Percentiles rank a stretch among this genome's conserved stretches.
These are phyloP conservation scores for Suhomyces xylopsoci DNA, from an alignment of 805 yeast genomes.

Conservation along the genomic window DNA sequence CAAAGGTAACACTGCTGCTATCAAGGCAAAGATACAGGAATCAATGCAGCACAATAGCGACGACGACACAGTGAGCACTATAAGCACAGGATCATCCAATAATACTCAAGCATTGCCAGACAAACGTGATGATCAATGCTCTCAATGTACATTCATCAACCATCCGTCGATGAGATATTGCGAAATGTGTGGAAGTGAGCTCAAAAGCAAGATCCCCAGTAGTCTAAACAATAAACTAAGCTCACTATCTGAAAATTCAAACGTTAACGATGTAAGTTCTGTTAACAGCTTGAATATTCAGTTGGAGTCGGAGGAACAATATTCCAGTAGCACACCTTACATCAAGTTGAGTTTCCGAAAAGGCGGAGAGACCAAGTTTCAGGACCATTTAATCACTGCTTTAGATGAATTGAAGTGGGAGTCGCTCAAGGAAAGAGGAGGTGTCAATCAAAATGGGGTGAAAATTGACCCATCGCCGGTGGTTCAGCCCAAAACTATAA, in stretches of 20 bases:
- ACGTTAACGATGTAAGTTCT: background rate
- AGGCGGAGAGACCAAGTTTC: constrained; percentile 60
- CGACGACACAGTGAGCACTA: background rate
- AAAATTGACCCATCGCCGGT: constrained; percentile 14
- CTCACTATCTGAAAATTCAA: background rate
- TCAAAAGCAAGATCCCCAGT: constrained; percentile 8
- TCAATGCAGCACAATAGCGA: background rate
- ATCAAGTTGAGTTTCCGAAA: constrained; percentile 73
- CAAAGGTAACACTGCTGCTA: constrained; percentile 12
- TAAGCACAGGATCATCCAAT: background rate
- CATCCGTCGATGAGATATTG: constrained; percentile 76
- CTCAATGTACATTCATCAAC: constrained; percentile 73
- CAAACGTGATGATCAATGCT: constrained; percentile 40
- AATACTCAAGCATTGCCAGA: background rate
- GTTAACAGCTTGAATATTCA: constrained; percentile 8
- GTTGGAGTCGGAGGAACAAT: constrained; percentile 32
- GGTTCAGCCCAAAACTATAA: background rate
- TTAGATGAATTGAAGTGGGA: constrained; percentile 55
- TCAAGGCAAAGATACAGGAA: constrained; percentile 12
- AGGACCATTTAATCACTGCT: constrained; percentile 36
- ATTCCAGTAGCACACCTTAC: constrained; percentile 32
- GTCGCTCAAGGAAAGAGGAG: constrained; percentile 29
- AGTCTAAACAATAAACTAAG: background rate
- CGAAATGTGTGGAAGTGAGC: constrained; percentile 78
- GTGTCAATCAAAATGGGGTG: constrained; percentile 36